Evolutionary conservation across 208 protist genomes (phyloP).

Genomic region (Trypanosoma mega): DNA sequence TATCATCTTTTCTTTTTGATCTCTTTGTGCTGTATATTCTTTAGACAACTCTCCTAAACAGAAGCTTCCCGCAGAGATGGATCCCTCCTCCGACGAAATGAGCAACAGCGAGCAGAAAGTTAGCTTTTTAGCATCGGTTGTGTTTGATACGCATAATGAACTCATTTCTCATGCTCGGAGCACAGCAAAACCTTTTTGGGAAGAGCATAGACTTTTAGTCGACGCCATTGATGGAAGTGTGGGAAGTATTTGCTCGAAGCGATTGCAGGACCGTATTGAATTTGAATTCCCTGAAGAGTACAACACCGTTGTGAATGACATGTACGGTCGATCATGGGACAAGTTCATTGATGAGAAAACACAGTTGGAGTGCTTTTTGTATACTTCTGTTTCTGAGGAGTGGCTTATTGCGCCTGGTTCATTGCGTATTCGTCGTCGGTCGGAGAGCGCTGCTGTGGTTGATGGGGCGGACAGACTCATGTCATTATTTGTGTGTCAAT

Average conservation of each 20-base stretch:
- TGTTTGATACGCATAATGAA: too few species aligned
- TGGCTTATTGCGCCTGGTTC: constrained; percentile 24
- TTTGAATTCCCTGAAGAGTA: constrained; percentile 17
- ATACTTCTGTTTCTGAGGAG: not conserved
- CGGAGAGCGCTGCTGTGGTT: not conserved
- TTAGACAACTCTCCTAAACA: too few species aligned
- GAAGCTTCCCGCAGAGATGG: too few species aligned
- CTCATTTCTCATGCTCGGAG: constrained; percentile 7
- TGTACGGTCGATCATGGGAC: constrained; percentile 18
- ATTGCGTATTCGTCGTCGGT: not conserved
- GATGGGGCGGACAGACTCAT: constrained; percentile 6
- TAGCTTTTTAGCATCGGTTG: too few species aligned
- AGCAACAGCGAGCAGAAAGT: too few species aligned
- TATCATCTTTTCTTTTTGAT: too few species aligned
- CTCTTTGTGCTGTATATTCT: too few species aligned
- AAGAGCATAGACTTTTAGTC: constrained; percentile 1
- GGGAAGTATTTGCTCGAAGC: constrained; percentile 24
- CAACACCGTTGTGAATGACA: constrained; percentile 10
- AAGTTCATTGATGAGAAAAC: constrained; percentile 6
- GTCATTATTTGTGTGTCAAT: constrained; percentile 9
- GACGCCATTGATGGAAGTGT: not conserved
- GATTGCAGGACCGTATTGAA: constrained; percentile 27
- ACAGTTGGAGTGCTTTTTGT: constrained; percentile 10
- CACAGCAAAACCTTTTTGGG: constrained; percentile 1
- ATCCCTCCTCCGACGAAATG: too few species aligned